phyloP scores from a whole-genome alignment of 345 rosid genomes.

The Psidium guajava region DNA sequence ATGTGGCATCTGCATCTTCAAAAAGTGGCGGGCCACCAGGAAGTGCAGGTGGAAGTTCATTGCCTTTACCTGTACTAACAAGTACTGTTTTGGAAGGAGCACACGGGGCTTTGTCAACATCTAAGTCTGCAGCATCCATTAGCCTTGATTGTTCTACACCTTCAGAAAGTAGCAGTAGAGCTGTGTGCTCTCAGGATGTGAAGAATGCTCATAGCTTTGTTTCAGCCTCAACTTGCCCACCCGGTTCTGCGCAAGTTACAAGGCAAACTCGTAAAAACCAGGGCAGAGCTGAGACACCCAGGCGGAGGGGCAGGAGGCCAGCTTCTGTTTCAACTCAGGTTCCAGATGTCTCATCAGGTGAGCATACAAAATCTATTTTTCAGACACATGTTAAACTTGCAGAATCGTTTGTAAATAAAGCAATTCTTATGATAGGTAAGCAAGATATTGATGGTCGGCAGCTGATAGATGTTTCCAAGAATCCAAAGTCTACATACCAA shows the following conservation, averaged over 20 bases:
- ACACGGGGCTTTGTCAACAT: neutral
- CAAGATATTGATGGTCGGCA: neutral
- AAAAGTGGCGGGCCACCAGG: neutral
- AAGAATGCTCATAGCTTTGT: neutral
- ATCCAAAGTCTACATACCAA: conserved; percentile 15
- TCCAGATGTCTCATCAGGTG: conserved; percentile 3
- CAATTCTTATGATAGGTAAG: neutral
- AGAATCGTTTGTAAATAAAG: neutral
- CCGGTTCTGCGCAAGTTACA: conserved; percentile 11
- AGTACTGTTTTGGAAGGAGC: neutral
- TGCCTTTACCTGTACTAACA: neutral
- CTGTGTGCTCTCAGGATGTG: neutral
- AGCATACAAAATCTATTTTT: neutral
- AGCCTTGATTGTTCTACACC: neutral
- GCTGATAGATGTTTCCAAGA: conserved; percentile 1
- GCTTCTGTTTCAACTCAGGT: conserved; percentile 22
- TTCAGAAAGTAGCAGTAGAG: conserved; percentile 1
- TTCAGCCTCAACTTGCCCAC: neutral
- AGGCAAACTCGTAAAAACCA: conserved; percentile 20
- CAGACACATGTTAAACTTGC: neutral
- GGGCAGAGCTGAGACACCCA: conserved; percentile 26
- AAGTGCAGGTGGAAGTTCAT: neutral
- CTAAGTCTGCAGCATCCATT: neutral
- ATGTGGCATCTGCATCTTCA: neutral
- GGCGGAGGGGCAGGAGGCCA: conserved; percentile 43